A percentile compares a stretch with the other conserved stretches of the same genome.
phyloP scores from a whole-genome alignment of 1,284 basidiomycete genomes.

The Boletus sp. region DNA sequence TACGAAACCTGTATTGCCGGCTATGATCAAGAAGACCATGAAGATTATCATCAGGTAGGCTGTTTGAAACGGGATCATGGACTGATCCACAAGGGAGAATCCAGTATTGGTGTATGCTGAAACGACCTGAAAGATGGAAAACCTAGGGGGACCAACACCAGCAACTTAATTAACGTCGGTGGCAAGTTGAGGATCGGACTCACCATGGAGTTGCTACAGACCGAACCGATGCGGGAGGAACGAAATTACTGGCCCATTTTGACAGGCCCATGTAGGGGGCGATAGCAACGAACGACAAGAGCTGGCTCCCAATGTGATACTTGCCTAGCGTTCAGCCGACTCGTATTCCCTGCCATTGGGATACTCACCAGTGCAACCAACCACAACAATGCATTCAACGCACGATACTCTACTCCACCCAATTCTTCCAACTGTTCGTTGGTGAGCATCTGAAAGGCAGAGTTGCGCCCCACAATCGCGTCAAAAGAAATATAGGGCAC shows the following conservation, averaged over 20 bases:
- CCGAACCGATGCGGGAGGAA: constrained; percentile 50
- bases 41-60: constrained; percentile 77
- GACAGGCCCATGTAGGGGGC: constrained; percentile 69
- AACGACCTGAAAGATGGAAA: constrained; percentile 79
- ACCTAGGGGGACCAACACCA: constrained; percentile 50
- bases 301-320: constrained; percentile 72
- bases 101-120: constrained; percentile 92
- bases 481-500: constrained; percentile 88
- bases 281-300: constrained; percentile 67
- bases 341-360: background rate
- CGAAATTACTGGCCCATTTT: constrained; percentile 54
- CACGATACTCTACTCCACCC: constrained; percentile 94
- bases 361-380: constrained; percentile 57
- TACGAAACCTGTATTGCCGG: constrained; percentile 90
- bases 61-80: constrained; percentile 83
- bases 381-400: constrained; percentile 76
- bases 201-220: constrained; percentile 60
- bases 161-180: background rate
- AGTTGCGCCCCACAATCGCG: constrained; percentile 82
- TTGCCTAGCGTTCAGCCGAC: constrained; percentile 25
- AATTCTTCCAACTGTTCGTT: constrained; percentile 87
- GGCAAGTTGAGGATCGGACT: constrained; percentile 3
- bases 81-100: constrained; percentile 83
- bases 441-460: constrained; percentile 77
- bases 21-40: constrained; percentile 53